phyloP scores from a whole-genome alignment of 306 rosid genomes.

The Coriaria nepalensis region DNA sequence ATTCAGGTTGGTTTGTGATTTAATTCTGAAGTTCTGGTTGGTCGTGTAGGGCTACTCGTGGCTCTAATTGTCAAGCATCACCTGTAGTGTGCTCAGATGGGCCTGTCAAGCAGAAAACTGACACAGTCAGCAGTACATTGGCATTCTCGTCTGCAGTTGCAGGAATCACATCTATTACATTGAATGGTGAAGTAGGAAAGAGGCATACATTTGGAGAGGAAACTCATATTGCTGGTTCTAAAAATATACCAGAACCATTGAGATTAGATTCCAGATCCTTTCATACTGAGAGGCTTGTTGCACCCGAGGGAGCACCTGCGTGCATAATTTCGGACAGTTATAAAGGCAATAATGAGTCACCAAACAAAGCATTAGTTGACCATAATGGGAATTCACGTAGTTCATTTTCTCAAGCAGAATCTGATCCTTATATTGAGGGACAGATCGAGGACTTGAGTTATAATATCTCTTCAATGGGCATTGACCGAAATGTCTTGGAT shows the following conservation, averaged over 20 bases:
- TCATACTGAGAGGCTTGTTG: slow-evolving; percentile 23
- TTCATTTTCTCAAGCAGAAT: slow-evolving; percentile 26
- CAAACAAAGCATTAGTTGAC: slow-evolving; percentile 17
- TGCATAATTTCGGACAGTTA: slow-evolving; percentile 30
- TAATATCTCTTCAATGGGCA: slow-evolving; percentile 33
- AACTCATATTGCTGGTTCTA: slow-evolving; percentile 19
- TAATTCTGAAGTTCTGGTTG: slow-evolving; percentile 6
- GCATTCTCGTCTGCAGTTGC: slow-evolving; percentile 44
- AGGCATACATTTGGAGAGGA: slow-evolving; percentile 30
- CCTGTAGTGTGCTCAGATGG: slow-evolving; percentile 37
- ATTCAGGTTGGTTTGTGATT: slow-evolving; percentile 8
- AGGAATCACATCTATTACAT: slow-evolving; percentile 20
- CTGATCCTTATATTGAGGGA: slow-evolving; percentile 22
- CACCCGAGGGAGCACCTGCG: slow-evolving; percentile 26
- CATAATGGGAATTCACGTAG: slow-evolving; percentile 27
- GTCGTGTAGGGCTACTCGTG: slow-evolving; percentile 47
- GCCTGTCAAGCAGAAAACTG: slow-evolving; percentile 39
- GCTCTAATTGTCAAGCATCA: slow-evolving; percentile 40
- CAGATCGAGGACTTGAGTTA: slow-evolving; percentile 33
- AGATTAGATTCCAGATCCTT: slow-evolving; percentile 25
- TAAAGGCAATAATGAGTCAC: slow-evolving; percentile 19
- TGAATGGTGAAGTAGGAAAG: slow-evolving; percentile 29
- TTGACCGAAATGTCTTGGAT: slow-evolving; percentile 22
- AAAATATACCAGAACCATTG: slow-evolving; percentile 26
- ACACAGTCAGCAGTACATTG: slow-evolving; percentile 23